Percentiles rank a stretch among this genome's conserved stretches.
These are phyloP conservation scores for Exophiala lecanii-corni DNA, from an alignment of 2,329 filamentous ascomycete genomes.

Conservation along the genomic window DNA sequence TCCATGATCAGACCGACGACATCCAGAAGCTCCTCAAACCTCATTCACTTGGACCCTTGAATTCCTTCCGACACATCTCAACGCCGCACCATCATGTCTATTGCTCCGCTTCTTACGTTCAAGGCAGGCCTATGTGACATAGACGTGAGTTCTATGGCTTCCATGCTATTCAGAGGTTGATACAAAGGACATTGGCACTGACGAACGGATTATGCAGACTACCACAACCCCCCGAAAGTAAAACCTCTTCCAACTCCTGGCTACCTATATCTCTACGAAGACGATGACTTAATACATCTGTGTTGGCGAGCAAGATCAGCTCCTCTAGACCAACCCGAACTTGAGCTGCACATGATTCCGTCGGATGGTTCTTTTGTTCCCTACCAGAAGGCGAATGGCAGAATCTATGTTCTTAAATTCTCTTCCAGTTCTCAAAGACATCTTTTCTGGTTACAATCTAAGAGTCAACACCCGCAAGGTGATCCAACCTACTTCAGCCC, in stretches of 20 bases:
- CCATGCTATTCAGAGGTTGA: too few species aligned
- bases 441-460: slow-evolving; percentile 95
- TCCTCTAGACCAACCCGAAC: slow-evolving; percentile 65
- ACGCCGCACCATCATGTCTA: slow-evolving; percentile 60
- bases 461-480: slow-evolving; percentile 67
- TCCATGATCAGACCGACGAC: too few species aligned
- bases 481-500: slow-evolving; percentile 76
- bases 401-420: slow-evolving; percentile 92
- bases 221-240: slow-evolving; percentile 60
- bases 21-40: too few species aligned
- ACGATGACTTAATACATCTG: slow-evolving; percentile 95
- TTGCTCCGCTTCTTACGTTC: slow-evolving; percentile 85
- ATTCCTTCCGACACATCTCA: too few species aligned
- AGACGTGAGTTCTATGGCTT: slow-evolving; percentile 56
- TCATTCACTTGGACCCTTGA: too few species aligned
- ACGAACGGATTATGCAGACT: slow-evolving; percentile 6
- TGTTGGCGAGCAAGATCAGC: slow-evolving; percentile 85
- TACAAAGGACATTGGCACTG: too few species aligned
- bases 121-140: slow-evolving; percentile 88
- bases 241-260: slow-evolving; percentile 68
- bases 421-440: slow-evolving; percentile 84
- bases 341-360: slow-evolving; percentile 93
- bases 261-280: slow-evolving; percentile 86
- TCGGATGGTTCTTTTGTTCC: slow-evolving; percentile 81
- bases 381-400: slow-evolving; percentile 73